Percentiles rank a stretch among this genome's conserved stretches.
phyloP scores from a whole-genome alignment of 2,329 filamentous ascomycete genomes.

The Cyanodermella asteris region DNA sequence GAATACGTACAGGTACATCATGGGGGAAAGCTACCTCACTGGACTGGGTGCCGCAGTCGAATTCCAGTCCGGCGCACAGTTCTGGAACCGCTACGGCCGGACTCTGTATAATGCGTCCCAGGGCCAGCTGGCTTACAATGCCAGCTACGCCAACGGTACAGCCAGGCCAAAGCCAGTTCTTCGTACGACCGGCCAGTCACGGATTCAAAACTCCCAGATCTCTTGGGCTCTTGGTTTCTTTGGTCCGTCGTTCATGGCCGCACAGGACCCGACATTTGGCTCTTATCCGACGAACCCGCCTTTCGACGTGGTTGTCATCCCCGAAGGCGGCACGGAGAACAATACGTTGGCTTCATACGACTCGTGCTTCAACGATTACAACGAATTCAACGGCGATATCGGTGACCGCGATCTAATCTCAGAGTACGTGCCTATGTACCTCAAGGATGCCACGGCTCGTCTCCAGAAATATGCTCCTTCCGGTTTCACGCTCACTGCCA shows the following conservation, averaged over 20 bases:
- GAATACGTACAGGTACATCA: conserved; percentile 27
- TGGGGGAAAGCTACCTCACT: conserved; percentile 25
- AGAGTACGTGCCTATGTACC: conserved; percentile 24
- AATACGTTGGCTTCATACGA: conserved; percentile 32
- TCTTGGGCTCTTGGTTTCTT: conserved; percentile 32
- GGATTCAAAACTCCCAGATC: conserved; percentile 33
- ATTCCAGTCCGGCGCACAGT: conserved; percentile 26
- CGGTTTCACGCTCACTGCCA: conserved; percentile 26
- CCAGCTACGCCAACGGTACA: conserved; percentile 23
- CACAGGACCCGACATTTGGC: conserved; percentile 18
- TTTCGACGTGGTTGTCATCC: conserved; percentile 28
- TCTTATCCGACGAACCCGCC: conserved; percentile 18
- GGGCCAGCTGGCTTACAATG: conserved; percentile 27
- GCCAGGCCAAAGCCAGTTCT: conserved; percentile 27
- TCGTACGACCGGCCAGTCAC: conserved; percentile 30
- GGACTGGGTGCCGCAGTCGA: conserved; percentile 28
- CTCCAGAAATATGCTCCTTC: conserved; percentile 25
- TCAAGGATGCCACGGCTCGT: conserved; percentile 22
- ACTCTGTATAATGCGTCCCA: conserved; percentile 27
- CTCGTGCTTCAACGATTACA: conserved; percentile 22
- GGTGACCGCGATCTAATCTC: conserved; percentile 21
- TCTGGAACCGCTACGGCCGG: conserved; percentile 33
- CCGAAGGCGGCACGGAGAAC: conserved; percentile 28
- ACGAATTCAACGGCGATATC: conserved; percentile 16
- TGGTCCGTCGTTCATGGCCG: conserved; percentile 20